phyloP scores from a whole-genome alignment of 495 filamentous ascomycete species.

The Aspergillus bertholletiae region DNA sequence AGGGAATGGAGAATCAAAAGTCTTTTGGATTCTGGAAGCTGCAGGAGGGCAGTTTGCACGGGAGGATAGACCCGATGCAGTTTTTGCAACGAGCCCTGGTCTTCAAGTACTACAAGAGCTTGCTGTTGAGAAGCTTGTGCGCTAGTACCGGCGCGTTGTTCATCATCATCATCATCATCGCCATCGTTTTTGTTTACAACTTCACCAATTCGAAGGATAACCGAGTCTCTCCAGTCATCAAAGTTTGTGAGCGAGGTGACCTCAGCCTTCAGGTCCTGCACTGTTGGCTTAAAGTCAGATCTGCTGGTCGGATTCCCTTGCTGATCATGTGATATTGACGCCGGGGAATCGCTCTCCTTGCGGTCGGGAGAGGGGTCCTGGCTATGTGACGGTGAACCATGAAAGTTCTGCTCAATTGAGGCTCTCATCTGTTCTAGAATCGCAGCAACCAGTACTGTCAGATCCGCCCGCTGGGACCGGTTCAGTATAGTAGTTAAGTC shows the following conservation, averaged over 20 bases:
- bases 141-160: constrained; percentile 12
- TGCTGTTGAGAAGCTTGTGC: constrained; percentile 15
- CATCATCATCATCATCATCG: constrained; percentile 27
- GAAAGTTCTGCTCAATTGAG: constrained; percentile 37
- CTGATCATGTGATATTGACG: neutral
- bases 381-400: constrained; percentile 13
- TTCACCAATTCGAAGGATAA: constrained; percentile 61
- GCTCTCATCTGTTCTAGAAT: constrained; percentile 44
- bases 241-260: constrained; percentile 48
- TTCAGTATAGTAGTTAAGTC: constrained; percentile 49
- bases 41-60: constrained; percentile 38
- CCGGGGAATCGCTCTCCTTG: neutral
- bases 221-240: constrained; percentile 61
- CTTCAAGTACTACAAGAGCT: constrained; percentile 20
- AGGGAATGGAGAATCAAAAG: constrained; percentile 57
- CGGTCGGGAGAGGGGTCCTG: constrained; percentile 2
- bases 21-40: constrained; percentile 37
- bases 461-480: constrained; percentile 45
- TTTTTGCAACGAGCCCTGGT: constrained; percentile 24
- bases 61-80: constrained; percentile 44
- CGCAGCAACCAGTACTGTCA: constrained; percentile 44
- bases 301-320: constrained; percentile 16
- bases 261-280: constrained; percentile 33
- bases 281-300: constrained; percentile 6
- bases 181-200: constrained; percentile 56